Evolutionary conservation across 345 rosid species (phyloP), one percentile per base, ranked within the genome.

Genomic region (Camelina laxa): DNA sequence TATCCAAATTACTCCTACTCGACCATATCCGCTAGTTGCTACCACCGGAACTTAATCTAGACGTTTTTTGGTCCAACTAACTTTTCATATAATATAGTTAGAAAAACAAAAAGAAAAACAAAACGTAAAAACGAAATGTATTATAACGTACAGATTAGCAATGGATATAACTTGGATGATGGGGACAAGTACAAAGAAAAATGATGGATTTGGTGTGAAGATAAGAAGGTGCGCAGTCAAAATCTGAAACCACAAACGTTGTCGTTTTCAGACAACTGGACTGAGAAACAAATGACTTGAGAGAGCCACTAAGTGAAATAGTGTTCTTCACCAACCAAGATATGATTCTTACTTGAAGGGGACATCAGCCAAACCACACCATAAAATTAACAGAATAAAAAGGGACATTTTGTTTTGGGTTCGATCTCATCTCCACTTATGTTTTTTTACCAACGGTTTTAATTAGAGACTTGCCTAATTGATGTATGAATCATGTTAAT

Each of bases 261-360:
- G 27, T 75, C 79, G 57, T 75, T 75, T 69, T 75, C 79, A 61
- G 31, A 75, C 70, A 61, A 16, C 64, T 61, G 9, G 53, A 42
- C 21, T 41, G 39, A 60, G 41, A 42, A 49, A 33, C 21, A 41
- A 38, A 59, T 0, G 14, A 44, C 58, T 61, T 31, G 16, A n/a
- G n/a, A n/a, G n/a, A 54, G 33, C 44, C 51, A 67, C 56, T 62
- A 45, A 5, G 73, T 67, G 79, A 75, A 60, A 60, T 50, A 54
- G 74, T 68, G 64, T 75, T 54, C 30, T 69, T 69, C 63, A 76
- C 80, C 75, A 76, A 69, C 75, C 75, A 69, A 69, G 22, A 62
- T 55, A 53, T 76, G 60, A 54, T 76, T 76, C 60, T 69, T 54
- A 45, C 80, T 76, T 55, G 80, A 69, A 76, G 17, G 15, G 62